Percentiles rank a stretch among this genome's conserved stretches.
Evolutionary conservation across 2,329 filamentous ascomycete species (phyloP).

Genomic region (Xenosphaeropsis pyriputrescens): DNA sequence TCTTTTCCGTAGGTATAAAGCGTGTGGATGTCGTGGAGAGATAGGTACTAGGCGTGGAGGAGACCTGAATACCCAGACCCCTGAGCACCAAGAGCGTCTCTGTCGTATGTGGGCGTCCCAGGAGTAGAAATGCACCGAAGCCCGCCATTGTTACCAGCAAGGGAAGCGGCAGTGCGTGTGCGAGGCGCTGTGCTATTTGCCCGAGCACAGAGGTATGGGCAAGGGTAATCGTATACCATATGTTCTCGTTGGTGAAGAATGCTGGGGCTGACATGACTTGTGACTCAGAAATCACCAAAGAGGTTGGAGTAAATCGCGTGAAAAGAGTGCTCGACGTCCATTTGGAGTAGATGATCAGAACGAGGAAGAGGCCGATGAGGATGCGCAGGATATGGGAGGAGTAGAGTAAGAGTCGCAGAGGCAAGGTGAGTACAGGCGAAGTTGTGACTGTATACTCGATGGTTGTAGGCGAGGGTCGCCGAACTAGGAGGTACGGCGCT

Average conservation of each 20-base stretch:
- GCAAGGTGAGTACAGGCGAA: slow-evolving; percentile 36
- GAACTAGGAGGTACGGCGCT: slow-evolving; percentile 41
- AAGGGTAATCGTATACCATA: slow-evolving; percentile 14
- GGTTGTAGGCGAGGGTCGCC: slow-evolving; percentile 73
- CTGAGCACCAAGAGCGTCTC: slow-evolving; percentile 83
- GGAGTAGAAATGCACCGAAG: slow-evolving; percentile 26
- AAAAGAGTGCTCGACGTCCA: slow-evolving; percentile 19
- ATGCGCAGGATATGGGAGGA: slow-evolving; percentile 27
- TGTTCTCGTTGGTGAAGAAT: slow-evolving; percentile 6
- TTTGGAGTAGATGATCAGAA: slow-evolving; percentile 34
- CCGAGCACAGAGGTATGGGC: slow-evolving; percentile 17
- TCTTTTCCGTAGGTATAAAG: slow-evolving; percentile 82
- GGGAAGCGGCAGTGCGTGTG: slow-evolving; percentile 22
- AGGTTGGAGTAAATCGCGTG: slow-evolving; percentile 1
- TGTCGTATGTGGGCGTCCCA: slow-evolving; percentile 37
- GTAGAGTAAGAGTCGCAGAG: slow-evolving; percentile 29
- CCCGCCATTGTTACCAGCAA: slow-evolving; percentile 23
- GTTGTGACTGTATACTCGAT: slow-evolving; percentile 87
- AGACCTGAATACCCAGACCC: slow-evolving; percentile 82
- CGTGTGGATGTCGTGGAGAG: slow-evolving; percentile 46
- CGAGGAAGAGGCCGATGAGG: slow-evolving; percentile 22
- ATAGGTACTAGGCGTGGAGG: slow-evolving; percentile 53
- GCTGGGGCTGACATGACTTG: neutral
- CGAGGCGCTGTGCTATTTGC: slow-evolving; percentile 16
- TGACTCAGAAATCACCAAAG: slow-evolving; percentile 1